Conservation (phyloP, 2,329 filamentous ascomycete species). For the Beauveria rudraprayagi region DNA sequence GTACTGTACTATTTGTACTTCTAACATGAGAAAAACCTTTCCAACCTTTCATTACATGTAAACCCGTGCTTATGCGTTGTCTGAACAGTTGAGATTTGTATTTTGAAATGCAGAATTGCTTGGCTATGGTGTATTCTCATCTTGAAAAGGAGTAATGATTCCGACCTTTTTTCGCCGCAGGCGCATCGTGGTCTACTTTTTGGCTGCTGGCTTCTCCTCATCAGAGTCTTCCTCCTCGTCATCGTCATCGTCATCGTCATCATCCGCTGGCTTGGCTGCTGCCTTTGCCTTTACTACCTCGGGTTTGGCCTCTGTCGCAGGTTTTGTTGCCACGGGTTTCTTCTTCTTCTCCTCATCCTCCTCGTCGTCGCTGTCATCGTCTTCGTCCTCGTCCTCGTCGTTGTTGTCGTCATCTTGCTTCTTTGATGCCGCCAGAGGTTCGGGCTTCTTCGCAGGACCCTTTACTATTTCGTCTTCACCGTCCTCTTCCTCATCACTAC, state of each 20-base stretch:
- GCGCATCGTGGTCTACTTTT: conserved; percentile 9
- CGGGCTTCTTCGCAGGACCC: conserved; percentile 19
- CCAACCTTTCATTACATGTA: not conserved
- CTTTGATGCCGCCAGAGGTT: conserved; percentile 11
- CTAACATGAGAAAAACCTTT: not conserved
- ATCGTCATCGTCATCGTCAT: conserved; percentile 20
- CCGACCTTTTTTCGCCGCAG: conserved; percentile 3
- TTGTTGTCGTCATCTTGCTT: conserved; percentile 4
- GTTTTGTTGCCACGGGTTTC: not conserved
- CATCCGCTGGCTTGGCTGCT: conserved; percentile 19
- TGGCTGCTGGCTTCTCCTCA: conserved; percentile 19
- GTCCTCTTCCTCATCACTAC: conserved; percentile 16
- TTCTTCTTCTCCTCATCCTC: conserved; percentile 1
- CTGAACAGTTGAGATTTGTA: too few relatives aligned
- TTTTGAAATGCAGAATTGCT: conserved; percentile 3
- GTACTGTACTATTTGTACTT: not conserved
- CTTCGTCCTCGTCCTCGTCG: conserved; percentile 12
- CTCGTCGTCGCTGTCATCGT: conserved; percentile 6
- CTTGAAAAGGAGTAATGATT: not conserved
- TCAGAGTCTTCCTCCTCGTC: conserved; percentile 21
- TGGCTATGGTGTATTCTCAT: conserved; percentile 8
- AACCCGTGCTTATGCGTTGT: not conserved
- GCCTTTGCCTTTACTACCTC: not conserved
- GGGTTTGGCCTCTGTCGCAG: not conserved
- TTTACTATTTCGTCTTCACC: conserved; percentile 18